phyloP scores from a whole-genome alignment of 208 protist genomes.

The Leishmania mexicana region DNA sequence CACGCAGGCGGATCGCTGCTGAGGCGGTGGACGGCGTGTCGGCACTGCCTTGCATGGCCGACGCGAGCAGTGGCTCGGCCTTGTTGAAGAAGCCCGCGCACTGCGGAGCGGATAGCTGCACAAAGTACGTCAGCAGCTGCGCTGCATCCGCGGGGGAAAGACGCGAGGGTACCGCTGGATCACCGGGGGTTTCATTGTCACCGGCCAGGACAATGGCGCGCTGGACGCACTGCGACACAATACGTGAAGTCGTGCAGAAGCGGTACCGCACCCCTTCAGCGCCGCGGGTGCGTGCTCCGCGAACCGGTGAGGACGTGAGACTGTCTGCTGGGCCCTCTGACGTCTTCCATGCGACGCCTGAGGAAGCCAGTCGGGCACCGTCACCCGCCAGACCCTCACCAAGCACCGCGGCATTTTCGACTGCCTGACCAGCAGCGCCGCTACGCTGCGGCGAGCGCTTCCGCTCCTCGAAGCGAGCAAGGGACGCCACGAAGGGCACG shows the following conservation, averaged over 20 bases:
- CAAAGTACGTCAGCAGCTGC: slow-evolving; percentile 19
- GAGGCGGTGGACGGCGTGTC: background rate
- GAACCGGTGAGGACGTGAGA: background rate
- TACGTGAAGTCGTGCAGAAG: slow-evolving; percentile 23
- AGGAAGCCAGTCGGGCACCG: background rate
- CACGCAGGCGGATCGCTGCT: slow-evolving; percentile 5
- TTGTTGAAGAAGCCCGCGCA: slow-evolving; percentile 17
- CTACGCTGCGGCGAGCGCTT: background rate
- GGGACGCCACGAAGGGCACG: slow-evolving; percentile 50
- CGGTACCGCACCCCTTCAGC: slow-evolving; percentile 5
- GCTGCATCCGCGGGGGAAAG: slow-evolving; percentile 17
- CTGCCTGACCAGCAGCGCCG: background rate
- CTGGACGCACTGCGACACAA: slow-evolving; percentile 28
- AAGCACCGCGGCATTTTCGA: background rate
- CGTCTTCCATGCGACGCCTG: background rate
- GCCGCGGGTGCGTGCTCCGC: background rate
- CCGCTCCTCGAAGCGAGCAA: slow-evolving; percentile 29
- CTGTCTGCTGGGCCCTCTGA: background rate
- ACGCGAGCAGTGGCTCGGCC: slow-evolving; percentile 18
- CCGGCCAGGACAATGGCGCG: slow-evolving; percentile 14
- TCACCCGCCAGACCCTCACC: background rate
- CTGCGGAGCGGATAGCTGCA: slow-evolving; percentile 28
- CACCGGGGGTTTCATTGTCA: background rate
- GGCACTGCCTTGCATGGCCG: background rate
- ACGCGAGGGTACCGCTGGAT: background rate